Evolutionary conservation across 2,329 filamentous ascomycete species (phyloP).

Genomic region (Calonectria honghensis): DNA sequence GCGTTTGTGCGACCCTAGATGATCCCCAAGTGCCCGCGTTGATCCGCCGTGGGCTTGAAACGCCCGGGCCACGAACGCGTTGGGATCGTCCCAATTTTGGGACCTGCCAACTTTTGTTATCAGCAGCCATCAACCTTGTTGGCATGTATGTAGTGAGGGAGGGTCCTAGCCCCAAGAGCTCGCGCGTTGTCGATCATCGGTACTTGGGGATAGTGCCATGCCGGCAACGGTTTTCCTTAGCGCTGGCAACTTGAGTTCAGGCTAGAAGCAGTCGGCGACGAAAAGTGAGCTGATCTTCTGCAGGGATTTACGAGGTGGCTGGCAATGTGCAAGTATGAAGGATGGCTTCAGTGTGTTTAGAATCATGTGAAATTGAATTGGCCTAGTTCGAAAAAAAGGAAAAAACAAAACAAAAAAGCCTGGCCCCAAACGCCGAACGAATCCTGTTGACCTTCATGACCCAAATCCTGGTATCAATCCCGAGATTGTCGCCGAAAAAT

Average conservation of each 20-base stretch:
- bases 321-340: background rate
- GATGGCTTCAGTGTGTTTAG: background rate
- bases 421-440: constrained; percentile 29
- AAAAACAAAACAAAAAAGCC: background rate
- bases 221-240: constrained; percentile 9
- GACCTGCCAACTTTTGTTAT: background rate
- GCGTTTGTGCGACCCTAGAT: background rate
- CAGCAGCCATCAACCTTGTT: background rate
- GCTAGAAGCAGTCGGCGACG: background rate
- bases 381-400: background rate
- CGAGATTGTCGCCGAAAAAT: constrained; percentile 24
- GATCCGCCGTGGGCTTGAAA: background rate
- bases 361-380: background rate
- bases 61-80: background rate
- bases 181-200: constrained; percentile 11
- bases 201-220: constrained; percentile 8
- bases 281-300: constrained; percentile 1
- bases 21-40: background rate
- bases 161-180: background rate
- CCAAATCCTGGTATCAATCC: constrained; percentile 36
- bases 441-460: constrained; percentile 18
- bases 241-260: background rate
- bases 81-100: background rate
- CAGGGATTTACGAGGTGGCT: background rate
- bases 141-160: background rate